These are phyloP conservation scores for Pythium rishiriense DNA, from an alignment of 352 stramenopile species.

Conservation along the genomic window DNA sequence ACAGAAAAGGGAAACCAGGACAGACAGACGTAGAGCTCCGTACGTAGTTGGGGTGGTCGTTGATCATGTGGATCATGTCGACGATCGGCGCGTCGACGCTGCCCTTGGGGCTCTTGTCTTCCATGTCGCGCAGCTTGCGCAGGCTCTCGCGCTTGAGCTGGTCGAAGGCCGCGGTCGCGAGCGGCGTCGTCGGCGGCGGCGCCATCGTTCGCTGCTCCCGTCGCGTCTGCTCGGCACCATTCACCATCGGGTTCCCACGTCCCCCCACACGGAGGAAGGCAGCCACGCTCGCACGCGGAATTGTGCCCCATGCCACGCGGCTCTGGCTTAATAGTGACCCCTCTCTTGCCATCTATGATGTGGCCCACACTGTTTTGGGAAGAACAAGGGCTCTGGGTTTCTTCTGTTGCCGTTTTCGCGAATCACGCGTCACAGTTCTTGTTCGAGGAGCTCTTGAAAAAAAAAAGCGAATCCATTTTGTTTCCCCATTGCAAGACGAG, in stretches of 20 bases:
- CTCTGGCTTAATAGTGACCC: conserved; percentile 26
- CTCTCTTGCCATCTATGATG: neutral
- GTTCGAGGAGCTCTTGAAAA: neutral
- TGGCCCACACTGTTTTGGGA: neutral
- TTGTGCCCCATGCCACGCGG: conserved; percentile 11
- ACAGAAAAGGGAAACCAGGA: neutral
- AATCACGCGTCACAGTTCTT: conserved; percentile 18
- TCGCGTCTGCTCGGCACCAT: conserved; percentile 14
- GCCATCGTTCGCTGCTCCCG: neutral
- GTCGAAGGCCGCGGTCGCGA: conserved; percentile 47
- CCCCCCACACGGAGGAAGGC: neutral
- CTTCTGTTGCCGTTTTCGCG: conserved; percentile 14
- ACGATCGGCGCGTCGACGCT: conserved; percentile 89
- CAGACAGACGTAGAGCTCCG: too few relatives aligned
- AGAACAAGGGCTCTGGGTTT: conserved; percentile 12
- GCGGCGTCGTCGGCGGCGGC: neutral
- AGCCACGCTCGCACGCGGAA: neutral
- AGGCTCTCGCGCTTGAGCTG: conserved; percentile 86
- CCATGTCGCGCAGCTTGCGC: conserved; percentile 76
- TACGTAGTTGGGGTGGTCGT: conserved; percentile 84
- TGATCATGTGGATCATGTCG: conserved; percentile 87
- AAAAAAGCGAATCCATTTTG: neutral
- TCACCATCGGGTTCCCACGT: conserved; percentile 6
- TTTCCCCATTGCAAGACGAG: neutral
- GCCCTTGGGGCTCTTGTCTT: conserved; percentile 91